These are phyloP conservation scores for Aspergillus tamarii DNA, from an alignment of 2,329 filamentous ascomycete species.

Conservation along the genomic window DNA sequence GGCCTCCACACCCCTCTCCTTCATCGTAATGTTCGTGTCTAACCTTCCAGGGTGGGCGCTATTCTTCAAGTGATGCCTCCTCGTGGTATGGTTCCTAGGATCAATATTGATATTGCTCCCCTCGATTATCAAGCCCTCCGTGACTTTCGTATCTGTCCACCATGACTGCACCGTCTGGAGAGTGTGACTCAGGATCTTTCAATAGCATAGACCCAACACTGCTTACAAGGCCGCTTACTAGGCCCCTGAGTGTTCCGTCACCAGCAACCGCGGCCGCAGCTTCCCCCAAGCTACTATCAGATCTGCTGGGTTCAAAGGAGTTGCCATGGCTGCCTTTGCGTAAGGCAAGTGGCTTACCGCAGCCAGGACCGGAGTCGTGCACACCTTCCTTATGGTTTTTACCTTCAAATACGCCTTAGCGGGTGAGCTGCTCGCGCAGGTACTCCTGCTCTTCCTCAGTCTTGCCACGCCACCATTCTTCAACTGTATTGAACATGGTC, in stretches of 20 bases:
- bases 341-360: constrained; percentile 77
- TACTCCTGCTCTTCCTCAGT: constrained; percentile 64
- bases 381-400: constrained; percentile 87
- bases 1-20: not conserved
- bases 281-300: constrained; percentile 48
- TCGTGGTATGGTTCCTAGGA: not conserved
- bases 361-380: constrained; percentile 82
- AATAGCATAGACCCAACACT: constrained; percentile 65
- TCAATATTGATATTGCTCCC: not conserved
- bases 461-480: constrained; percentile 80
- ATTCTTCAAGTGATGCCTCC: constrained; percentile 3
- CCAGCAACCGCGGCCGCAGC: constrained; percentile 63
- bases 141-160: constrained; percentile 1
- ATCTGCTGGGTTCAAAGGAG: constrained; percentile 23
- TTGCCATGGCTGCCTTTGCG: constrained; percentile 55
- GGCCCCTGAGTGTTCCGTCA: constrained; percentile 67
- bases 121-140: constrained; percentile 16
- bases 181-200: constrained; percentile 46
- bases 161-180: not conserved
- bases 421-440: constrained; percentile 74
- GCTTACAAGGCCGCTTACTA: constrained; percentile 70
- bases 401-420: constrained; percentile 74
- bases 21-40: not conserved
- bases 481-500: constrained; percentile 77
- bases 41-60: not conserved